phyloP scores from a whole-genome alignment of 2,329 filamentous ascomycete species.

The Fusarium oxysporum region DNA sequence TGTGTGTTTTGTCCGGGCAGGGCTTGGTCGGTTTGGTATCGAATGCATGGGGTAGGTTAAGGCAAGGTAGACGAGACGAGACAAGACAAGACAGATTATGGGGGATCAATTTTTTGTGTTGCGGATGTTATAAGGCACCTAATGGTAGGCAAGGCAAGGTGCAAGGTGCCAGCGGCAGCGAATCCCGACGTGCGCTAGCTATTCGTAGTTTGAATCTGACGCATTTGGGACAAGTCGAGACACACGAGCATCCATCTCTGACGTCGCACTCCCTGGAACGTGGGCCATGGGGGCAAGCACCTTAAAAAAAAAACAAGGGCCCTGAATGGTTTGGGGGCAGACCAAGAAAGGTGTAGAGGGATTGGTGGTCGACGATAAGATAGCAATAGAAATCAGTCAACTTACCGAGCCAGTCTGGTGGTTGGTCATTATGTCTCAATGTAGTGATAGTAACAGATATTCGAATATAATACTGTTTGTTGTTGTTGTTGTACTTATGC shows the following conservation, averaged over 20 bases:
- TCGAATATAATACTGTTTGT: not conserved
- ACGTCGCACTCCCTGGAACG: slow-evolving; percentile 47
- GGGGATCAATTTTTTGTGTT: slow-evolving; percentile 37
- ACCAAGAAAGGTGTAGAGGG: not conserved
- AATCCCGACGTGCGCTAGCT: slow-evolving; percentile 46
- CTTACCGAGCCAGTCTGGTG: slow-evolving; percentile 2
- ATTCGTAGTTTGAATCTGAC: slow-evolving; percentile 35
- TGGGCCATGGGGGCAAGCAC: slow-evolving; percentile 16
- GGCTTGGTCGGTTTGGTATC: slow-evolving; percentile 18
- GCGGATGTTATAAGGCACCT: slow-evolving; percentile 20
- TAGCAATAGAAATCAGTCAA: not conserved
- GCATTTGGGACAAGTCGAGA: slow-evolving; percentile 49
- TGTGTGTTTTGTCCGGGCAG: slow-evolving; percentile 34
- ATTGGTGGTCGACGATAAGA: not conserved
- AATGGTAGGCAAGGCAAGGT: not conserved
- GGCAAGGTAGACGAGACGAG: slow-evolving; percentile 3
- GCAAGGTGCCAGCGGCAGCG: slow-evolving; percentile 42
- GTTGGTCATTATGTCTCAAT: not conserved
- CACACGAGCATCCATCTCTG: slow-evolving; percentile 52
- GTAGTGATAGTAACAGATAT: not conserved
- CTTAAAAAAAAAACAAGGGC: not conserved
- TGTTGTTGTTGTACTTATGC: slow-evolving; percentile 1
- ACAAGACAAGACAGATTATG: slow-evolving; percentile 2
- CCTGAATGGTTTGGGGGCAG: not conserved
- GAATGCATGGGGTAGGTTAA: slow-evolving; percentile 23